Evolutionary conservation across 2,329 filamentous ascomycete species (phyloP), one percentile per base, ranked within the genome.

Genomic region (Cladophialophora carrionii): DNA sequence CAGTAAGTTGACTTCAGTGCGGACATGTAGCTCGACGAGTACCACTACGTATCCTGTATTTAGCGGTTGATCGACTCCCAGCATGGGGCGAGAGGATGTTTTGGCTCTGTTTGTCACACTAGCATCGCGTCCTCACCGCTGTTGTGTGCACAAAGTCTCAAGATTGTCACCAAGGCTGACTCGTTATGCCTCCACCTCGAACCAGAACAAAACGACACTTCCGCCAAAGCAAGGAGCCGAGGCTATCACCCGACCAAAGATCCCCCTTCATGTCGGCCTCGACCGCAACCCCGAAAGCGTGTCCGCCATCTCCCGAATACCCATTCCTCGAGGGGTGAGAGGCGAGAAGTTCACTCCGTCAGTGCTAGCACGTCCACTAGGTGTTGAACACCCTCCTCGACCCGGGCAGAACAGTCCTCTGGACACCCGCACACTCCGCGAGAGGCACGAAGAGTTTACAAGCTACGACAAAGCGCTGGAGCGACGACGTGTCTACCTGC

Each of bases 381-480:
- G 95, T 68, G 87, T 96, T 78, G 82, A 83, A 10, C 79, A 85
- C 43, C 90, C 92, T 1, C 95, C 95, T 0, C 79, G 83, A 64
- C 79, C 86, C 12, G 92, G 92, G 65, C 88, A 98, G 76, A 97
- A 98, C 78, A 89, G 87, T 1, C 92, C 92, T 60, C 77, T 90
- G 67, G 91, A 96, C 72, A 74, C 71, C 20, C 87, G 93, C 48
- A 83, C 87, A 0, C 76, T 90, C 68, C 81, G 82, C 67, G 83
- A 96, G 78, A 86, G 87, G 57, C 84, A 88, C 48, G 87, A 91
- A 69, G 92, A 96, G 74, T 92, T 96, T 74, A 87, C 91, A 69
- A 83, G 95, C 78, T 93, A 91, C 74, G 89, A 95, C 64, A 93
- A 91, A 77, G 93, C 98, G 75, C 78, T 97, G 7, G 83, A 85